These are phyloP conservation scores for Platanthera zijinensis DNA, from an alignment of 106 monocot genomes.

Conservation along the genomic window DNA sequence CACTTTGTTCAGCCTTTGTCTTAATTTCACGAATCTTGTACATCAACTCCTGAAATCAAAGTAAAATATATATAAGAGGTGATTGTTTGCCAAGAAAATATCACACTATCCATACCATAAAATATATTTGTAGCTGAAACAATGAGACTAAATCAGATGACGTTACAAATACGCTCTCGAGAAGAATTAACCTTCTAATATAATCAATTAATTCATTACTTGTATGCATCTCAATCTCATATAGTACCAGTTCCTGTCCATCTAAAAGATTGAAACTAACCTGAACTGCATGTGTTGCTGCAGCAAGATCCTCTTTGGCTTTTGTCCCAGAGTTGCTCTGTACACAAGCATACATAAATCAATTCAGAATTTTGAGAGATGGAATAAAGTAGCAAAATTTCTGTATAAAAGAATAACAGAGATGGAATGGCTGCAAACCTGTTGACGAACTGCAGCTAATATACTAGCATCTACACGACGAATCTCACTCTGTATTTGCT, in stretches of 20 bases:
- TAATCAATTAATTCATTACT: neutral
- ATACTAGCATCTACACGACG: constrained; percentile 89
- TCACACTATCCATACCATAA: neutral
- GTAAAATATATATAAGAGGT: constrained; percentile 1
- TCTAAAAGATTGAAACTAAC: constrained; percentile 16
- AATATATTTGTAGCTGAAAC: neutral
- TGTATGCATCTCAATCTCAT: neutral
- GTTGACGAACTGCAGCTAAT: constrained; percentile 87
- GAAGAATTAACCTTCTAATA: neutral
- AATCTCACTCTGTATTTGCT: constrained; percentile 97
- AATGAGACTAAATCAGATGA: neutral
- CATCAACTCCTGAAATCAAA: constrained; percentile 64
- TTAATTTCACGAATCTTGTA: constrained; percentile 97
- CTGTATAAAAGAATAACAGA: neutral
- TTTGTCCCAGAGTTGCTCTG: constrained; percentile 97
- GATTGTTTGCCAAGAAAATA: neutral
- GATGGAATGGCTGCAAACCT: constrained; percentile 37
- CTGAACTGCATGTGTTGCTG: constrained; percentile 97
- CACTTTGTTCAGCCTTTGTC: constrained; percentile 93
- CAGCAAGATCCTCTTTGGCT: constrained; percentile 99
- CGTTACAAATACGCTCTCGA: neutral
- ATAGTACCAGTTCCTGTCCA: neutral
- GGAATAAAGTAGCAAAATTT: neutral
- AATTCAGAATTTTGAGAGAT: constrained; percentile 38
- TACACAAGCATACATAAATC: constrained; percentile 5